phyloP scores from a whole-genome alignment of 2,329 filamentous ascomycete genomes.

The Colletotrichum sidae region DNA sequence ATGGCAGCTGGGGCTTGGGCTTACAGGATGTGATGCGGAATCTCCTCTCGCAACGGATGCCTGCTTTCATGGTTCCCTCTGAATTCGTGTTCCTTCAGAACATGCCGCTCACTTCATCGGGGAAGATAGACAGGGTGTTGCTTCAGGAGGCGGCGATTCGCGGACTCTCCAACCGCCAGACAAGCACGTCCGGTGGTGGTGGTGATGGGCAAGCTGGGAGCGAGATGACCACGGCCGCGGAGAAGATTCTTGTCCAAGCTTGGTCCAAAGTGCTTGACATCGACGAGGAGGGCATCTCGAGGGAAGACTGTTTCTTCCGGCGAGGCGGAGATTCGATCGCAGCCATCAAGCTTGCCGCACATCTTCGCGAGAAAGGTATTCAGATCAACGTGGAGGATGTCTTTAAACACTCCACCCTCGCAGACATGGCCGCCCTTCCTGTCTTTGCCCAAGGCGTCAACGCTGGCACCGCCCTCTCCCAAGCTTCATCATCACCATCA shows the following conservation, averaged over 20 bases:
- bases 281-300: constrained; percentile 16
- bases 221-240: constrained; percentile 1
- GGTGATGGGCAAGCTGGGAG: neutral
- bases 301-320: constrained; percentile 64
- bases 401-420: constrained; percentile 39
- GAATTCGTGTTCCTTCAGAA: too few species aligned
- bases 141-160: too few species aligned
- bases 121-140: too few species aligned
- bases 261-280: constrained; percentile 1
- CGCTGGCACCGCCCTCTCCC: neutral
- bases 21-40: too few species aligned
- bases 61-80: too few species aligned
- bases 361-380: constrained; percentile 38
- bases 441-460: neutral
- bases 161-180: too few species aligned
- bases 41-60: too few species aligned
- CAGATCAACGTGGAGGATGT: constrained; percentile 40
- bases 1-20: too few species aligned
- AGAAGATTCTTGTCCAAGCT: neutral
- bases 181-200: neutral
- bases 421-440: constrained; percentile 30
- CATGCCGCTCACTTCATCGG: too few species aligned
- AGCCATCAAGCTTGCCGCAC: constrained; percentile 35
- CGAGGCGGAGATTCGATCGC: constrained; percentile 54
- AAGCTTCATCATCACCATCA: too few species aligned